Conservation (phyloP, 306 rosid genomes). For the Ormosia emarginata region DNA sequence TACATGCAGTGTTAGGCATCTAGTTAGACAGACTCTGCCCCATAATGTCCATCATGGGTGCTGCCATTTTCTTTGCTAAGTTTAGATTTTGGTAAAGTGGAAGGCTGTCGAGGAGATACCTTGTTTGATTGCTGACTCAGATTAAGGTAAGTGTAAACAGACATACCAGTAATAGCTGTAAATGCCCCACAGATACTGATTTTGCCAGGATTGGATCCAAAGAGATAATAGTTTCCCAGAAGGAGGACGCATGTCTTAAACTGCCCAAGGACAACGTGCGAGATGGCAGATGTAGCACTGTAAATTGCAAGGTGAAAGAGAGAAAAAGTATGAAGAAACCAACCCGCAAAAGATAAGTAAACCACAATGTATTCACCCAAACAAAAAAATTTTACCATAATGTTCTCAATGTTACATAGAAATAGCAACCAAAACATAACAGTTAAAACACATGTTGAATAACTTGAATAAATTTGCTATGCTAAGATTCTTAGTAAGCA, state of each 20-base stretch:
- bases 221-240: conserved; percentile 80
- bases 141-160: conserved; percentile 82
- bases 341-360: background rate
- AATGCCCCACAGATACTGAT: conserved; percentile 83
- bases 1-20: background rate
- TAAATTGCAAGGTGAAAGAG: conserved; percentile 2
- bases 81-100: conserved; percentile 65
- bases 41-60: conserved; percentile 51
- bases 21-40: conserved; percentile 71
- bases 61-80: conserved; percentile 73
- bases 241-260: conserved; percentile 93
- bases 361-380: background rate
- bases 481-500: background rate
- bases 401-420: background rate
- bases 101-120: conserved; percentile 53
- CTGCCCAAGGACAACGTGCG: conserved; percentile 96
- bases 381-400: background rate
- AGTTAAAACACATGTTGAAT: background rate
- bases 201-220: conserved; percentile 79
- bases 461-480: background rate
- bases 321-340: conserved; percentile 1
- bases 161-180: conserved; percentile 82
- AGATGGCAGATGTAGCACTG: conserved; percentile 92
- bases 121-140: conserved; percentile 55
- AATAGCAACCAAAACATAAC: background rate